A percentile compares a stretch with the other conserved stretches of the same genome.
phyloP scores from a whole-genome alignment of 2,329 filamentous ascomycete species.

The Aspergillus candidus region DNA sequence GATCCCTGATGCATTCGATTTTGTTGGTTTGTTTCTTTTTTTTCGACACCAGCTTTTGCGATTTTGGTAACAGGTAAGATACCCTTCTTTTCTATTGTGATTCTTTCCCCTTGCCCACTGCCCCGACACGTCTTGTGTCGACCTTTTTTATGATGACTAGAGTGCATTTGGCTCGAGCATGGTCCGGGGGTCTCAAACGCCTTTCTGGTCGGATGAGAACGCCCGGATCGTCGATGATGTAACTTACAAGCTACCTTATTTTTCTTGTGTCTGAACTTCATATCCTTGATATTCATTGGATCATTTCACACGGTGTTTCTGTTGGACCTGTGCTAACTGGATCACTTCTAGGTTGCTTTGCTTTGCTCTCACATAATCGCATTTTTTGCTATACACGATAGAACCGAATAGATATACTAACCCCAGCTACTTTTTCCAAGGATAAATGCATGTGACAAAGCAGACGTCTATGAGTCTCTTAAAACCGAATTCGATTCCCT shows the following conservation, averaged over 20 bases:
- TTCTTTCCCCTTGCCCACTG: slow-evolving; percentile 5
- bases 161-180: slow-evolving; percentile 99
- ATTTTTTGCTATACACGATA: slow-evolving; percentile 6
- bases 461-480: slow-evolving; percentile 79
- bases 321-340: slow-evolving; percentile 19
- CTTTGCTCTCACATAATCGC: slow-evolving; percentile 4
- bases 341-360: slow-evolving; percentile 11
- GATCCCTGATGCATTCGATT: neutral
- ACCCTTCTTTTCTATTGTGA: slow-evolving; percentile 5
- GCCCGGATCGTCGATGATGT: slow-evolving; percentile 86
- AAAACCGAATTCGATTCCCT: slow-evolving; percentile 74
- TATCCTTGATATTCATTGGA: neutral
- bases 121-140: too few species aligned
- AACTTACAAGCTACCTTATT: slow-evolving; percentile 97
- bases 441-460: slow-evolving; percentile 88
- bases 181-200: slow-evolving; percentile 58
- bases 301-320: slow-evolving; percentile 3
- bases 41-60: slow-evolving; percentile 13
- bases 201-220: slow-evolving; percentile 65
- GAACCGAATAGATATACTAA: slow-evolving; percentile 19
- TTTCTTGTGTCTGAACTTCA: slow-evolving; percentile 70
- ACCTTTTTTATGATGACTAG: slow-evolving; percentile 80
- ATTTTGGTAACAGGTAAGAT: slow-evolving; percentile 29
- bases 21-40: slow-evolving; percentile 18
- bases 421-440: slow-evolving; percentile 47